Conservation (phyloP, 2,329 filamentous ascomycete genomes). For the Lasiodiplodia sp. region DNA sequence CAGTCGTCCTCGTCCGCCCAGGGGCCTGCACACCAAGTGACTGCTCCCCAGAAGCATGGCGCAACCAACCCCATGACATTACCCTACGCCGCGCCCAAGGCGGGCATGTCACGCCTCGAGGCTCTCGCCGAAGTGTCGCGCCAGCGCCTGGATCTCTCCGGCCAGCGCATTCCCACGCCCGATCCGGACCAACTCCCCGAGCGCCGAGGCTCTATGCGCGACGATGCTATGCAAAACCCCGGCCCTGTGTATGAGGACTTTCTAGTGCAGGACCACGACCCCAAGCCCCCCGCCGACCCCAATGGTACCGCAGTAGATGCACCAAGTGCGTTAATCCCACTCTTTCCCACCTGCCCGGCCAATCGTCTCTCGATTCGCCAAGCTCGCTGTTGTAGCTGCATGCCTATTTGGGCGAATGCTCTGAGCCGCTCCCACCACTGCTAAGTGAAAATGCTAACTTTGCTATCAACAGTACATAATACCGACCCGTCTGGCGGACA, state of each 20-base stretch:
- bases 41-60: slow-evolving; percentile 35
- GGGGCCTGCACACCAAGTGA: slow-evolving; percentile 30
- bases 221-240: slow-evolving; percentile 30
- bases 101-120: slow-evolving; percentile 81
- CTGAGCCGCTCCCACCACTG: not conserved
- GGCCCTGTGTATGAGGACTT: slow-evolving; percentile 45
- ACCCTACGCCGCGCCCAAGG: slow-evolving; percentile 55
- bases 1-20: slow-evolving; percentile 30
- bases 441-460: slow-evolving; percentile 4
- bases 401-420: slow-evolving; percentile 15
- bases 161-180: slow-evolving; percentile 48
- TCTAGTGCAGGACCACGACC: slow-evolving; percentile 45
- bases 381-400: not conserved
- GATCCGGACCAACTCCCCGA: slow-evolving; percentile 37
- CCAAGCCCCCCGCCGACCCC: slow-evolving; percentile 22
- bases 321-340: slow-evolving; percentile 28
- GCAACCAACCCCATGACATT: slow-evolving; percentile 45
- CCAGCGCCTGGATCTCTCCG: slow-evolving; percentile 68
- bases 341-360: slow-evolving; percentile 6
- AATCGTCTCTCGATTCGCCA: slow-evolving; percentile 5
- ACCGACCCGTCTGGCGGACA: slow-evolving; percentile 16
- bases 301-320: slow-evolving; percentile 29
- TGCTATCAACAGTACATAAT: slow-evolving; percentile 1
- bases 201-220: slow-evolving; percentile 33
- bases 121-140: slow-evolving; percentile 88